A percentile compares a stretch with the other conserved stretches of the same genome.
phyloP scores from a whole-genome alignment of 306 rosid species.

The Lagenaria siceraria region DNA sequence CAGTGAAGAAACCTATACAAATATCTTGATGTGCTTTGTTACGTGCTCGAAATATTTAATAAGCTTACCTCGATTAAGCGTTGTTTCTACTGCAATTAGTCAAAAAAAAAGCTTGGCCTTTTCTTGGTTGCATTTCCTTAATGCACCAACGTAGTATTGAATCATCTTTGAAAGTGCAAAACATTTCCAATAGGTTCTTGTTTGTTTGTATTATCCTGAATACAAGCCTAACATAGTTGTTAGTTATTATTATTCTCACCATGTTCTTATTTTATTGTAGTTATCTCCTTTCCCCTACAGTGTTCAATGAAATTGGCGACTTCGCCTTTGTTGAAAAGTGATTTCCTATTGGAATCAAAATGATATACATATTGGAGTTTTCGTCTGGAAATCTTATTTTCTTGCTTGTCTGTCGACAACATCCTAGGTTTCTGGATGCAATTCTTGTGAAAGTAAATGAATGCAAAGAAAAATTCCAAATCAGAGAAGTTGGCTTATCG shows the following conservation, averaged over 20 bases:
- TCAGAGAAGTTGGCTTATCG: neutral
- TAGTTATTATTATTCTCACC: neutral
- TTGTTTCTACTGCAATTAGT: neutral
- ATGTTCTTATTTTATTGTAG: neutral
- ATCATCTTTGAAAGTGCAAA: neutral
- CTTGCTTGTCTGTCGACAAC: slow-evolving; percentile 2
- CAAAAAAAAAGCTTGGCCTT: neutral
- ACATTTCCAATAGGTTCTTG: neutral
- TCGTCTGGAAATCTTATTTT: neutral
- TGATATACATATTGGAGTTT: neutral
- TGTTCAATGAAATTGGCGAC: neutral
- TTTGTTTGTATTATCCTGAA: slow-evolving; percentile 6
- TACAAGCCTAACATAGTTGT: slow-evolving; percentile 8
- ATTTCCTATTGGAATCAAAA: neutral
- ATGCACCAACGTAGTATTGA: neutral
- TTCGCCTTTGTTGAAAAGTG: neutral
- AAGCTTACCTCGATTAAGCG: neutral
- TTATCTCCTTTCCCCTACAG: neutral
- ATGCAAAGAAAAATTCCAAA: neutral
- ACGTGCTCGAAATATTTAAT: neutral
- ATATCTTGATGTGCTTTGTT: slow-evolving; percentile 8
- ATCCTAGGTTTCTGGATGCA: slow-evolving; percentile 9
- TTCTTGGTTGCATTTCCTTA: slow-evolving; percentile 4
- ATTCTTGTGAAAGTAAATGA: slow-evolving; percentile 7
- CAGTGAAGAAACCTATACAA: slow-evolving; percentile 11